Percentiles rank a stretch among this genome's conserved stretches.
Evolutionary conservation across 2,329 filamentous ascomycete genomes (phyloP).

Genomic region (Trichophyton mentagrophytes): DNA sequence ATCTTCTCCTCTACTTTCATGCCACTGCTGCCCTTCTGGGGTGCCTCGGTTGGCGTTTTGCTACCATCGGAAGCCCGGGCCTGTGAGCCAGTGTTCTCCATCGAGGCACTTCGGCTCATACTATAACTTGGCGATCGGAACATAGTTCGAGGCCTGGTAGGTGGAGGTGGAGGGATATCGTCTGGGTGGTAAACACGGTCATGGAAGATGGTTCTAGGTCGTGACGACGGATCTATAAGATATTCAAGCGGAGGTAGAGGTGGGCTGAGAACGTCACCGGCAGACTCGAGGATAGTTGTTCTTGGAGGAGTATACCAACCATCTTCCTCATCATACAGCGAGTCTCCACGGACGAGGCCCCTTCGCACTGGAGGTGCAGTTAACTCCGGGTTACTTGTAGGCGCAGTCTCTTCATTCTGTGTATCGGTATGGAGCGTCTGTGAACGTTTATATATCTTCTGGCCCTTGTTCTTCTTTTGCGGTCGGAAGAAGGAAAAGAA

Average conservation of each 20-base stretch:
- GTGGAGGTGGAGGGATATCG: conserved; percentile 75
- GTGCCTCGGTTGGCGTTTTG: not conserved
- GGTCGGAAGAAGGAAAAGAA: conserved; percentile 65
- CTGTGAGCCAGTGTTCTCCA: not conserved
- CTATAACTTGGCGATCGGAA: conserved; percentile 16
- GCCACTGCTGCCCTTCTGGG: conserved; percentile 19
- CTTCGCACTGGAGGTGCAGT: conserved; percentile 11
- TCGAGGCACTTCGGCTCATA: conserved; percentile 8
- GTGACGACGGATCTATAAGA: conserved; percentile 66
- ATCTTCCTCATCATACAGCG: conserved; percentile 34
- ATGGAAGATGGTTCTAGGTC: conserved; percentile 87
- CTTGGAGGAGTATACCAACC: conserved; percentile 60
- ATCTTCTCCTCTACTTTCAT: conserved; percentile 98
- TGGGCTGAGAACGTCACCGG: conserved; percentile 81
- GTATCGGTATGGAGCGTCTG: conserved; percentile 49
- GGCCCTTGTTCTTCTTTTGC: conserved; percentile 30
- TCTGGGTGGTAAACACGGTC: conserved; percentile 88
- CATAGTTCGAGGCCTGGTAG: conserved; percentile 31
- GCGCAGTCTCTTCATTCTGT: not conserved
- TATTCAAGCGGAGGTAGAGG: conserved; percentile 72
- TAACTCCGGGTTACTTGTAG: not conserved
- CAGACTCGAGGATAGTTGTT: conserved; percentile 90
- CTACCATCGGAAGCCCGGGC: not conserved
- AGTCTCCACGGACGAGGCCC: conserved; percentile 38
- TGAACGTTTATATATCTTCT: conserved; percentile 61